Conservation (phyloP, 371 early-diverging fungal genomes). For the Fennellomyces sp. region DNA sequence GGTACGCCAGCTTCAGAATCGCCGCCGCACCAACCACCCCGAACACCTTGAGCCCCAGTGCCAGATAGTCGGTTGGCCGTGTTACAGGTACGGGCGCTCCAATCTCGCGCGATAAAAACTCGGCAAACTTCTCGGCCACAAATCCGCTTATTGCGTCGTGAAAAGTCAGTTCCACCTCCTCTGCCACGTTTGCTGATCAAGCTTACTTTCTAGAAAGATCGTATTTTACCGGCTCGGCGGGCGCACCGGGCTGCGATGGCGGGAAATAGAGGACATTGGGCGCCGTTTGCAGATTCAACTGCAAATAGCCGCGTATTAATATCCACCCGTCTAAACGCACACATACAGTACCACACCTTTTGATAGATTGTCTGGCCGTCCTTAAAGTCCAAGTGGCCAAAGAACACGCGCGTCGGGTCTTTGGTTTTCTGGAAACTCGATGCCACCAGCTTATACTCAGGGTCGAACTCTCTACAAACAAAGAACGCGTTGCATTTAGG, state of each 20-base stretch:
- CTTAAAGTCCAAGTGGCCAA: constrained; percentile 75
- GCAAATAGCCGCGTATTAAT: neutral
- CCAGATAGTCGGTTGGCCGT: constrained; percentile 51
- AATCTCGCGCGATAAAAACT: constrained; percentile 52
- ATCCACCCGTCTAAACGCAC: neutral
- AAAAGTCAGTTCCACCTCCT: neutral
- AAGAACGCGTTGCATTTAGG: neutral
- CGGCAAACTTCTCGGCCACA: constrained; percentile 68
- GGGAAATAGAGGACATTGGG: constrained; percentile 79
- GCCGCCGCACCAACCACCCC: constrained; percentile 42
- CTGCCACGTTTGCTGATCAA: neutral
- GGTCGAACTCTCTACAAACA: constrained; percentile 69
- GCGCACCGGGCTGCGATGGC: constrained; percentile 62
- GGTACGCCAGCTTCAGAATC: constrained; percentile 40
- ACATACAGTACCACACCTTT: constrained; percentile 46
- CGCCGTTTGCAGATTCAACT: constrained; percentile 66
- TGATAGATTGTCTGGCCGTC: constrained; percentile 76
- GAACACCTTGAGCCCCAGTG: constrained; percentile 45
- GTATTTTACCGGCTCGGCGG: constrained; percentile 41
- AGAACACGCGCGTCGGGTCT: constrained; percentile 58
- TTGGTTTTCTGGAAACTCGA: constrained; percentile 55
- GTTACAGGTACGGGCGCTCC: constrained; percentile 44
- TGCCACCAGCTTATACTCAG: constrained; percentile 71
- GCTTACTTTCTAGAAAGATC: constrained; percentile 40
- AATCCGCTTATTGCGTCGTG: constrained; percentile 57